Conservation (phyloP, 805 yeast species). For the Kuraishia ogatae region DNA sequence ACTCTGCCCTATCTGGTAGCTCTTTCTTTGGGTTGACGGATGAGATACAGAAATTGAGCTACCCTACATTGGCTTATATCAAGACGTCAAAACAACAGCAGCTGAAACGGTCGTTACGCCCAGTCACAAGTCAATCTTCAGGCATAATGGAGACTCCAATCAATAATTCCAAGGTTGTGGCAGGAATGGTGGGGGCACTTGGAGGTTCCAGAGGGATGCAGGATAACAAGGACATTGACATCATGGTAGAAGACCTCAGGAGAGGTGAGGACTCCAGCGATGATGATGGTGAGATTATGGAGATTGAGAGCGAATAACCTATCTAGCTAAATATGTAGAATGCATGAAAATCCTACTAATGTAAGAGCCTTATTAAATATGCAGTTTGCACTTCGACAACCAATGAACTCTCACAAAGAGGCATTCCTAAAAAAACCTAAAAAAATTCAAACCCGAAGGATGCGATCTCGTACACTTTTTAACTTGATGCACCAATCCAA, state of each 20-base stretch:
- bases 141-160: conserved; percentile 1
- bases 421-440: too few relatives aligned
- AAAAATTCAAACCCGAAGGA: too few relatives aligned
- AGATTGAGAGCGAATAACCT: conserved; percentile 39
- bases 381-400: too few relatives aligned
- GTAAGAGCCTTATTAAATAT: too few relatives aligned
- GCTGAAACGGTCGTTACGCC: background rate
- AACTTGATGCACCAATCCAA: background rate
- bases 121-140: background rate
- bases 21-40: conserved; percentile 21
- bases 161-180: conserved; percentile 3
- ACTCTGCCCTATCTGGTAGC: conserved; percentile 8
- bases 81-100: background rate
- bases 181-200: conserved; percentile 13
- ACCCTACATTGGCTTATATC: conserved; percentile 19
- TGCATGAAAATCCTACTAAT: too few relatives aligned
- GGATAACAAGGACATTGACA: conserved; percentile 19
- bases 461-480: too few relatives aligned
- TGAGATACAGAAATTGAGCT: conserved; percentile 15
- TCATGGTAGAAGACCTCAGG: conserved; percentile 29
- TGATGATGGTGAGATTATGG: conserved; percentile 45
- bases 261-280: conserved; percentile 33
- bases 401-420: too few relatives aligned
- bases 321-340: conserved; percentile 9
- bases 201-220: conserved; percentile 12